Conservation (phyloP, 768 basidiomycete genomes). For the Lactarius akahatsu region DNA sequence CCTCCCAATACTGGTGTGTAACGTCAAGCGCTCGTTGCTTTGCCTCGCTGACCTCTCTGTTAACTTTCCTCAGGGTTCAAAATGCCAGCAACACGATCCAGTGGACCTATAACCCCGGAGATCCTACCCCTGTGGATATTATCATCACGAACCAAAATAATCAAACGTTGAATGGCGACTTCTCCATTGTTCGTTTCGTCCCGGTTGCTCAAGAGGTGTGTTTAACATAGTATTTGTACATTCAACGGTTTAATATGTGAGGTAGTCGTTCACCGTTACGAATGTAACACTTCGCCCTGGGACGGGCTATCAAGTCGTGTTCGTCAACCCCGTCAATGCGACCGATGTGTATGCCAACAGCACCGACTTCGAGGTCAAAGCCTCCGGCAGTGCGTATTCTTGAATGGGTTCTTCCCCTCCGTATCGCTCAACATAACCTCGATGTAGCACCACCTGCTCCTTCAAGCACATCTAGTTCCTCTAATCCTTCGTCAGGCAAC, state of each 20-base stretch:
- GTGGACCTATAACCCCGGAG: constrained; percentile 37
- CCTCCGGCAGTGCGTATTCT: constrained; percentile 39
- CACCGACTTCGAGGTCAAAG: constrained; percentile 38
- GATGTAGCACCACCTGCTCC: constrained; percentile 23
- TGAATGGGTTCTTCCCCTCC: background rate
- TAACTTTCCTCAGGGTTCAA: constrained; percentile 36
- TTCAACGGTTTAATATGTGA: constrained; percentile 29
- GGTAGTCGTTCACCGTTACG: constrained; percentile 33
- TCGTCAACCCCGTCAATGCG: constrained; percentile 38
- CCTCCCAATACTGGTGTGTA: constrained; percentile 36
- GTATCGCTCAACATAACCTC: background rate
- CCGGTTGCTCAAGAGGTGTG: constrained; percentile 34
- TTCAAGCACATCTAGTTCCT: background rate
- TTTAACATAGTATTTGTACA: background rate
- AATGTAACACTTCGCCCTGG: constrained; percentile 38
- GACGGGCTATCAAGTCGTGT: constrained; percentile 37
- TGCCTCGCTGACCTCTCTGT: background rate
- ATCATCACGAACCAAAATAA: constrained; percentile 37
- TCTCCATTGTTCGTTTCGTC: constrained; percentile 38
- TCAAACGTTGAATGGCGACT: constrained; percentile 39
- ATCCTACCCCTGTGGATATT: constrained; percentile 39
- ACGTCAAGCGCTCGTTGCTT: background rate
- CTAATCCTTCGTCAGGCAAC: background rate
- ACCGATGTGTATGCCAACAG: constrained; percentile 38
- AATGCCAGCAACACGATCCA: constrained; percentile 37